Percentiles rank a stretch among this genome's conserved stretches.
Conservation (phyloP, 768 basidiomycete species). For the Lactifluus subvellereus region DNA sequence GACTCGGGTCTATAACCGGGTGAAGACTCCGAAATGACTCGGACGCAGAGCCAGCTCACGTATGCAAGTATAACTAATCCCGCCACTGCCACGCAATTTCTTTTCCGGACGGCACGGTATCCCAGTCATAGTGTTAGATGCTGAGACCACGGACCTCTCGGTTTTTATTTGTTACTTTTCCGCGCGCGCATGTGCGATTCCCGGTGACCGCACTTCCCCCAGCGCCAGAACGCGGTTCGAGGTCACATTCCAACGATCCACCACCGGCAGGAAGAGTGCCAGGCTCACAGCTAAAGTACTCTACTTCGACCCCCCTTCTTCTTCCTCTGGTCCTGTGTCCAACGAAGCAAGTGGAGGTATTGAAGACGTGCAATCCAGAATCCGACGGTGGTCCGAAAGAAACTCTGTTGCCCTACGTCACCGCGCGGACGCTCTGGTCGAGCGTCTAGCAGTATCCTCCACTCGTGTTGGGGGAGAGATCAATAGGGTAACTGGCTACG, state of each 20-base stretch:
- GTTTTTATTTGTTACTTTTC: not conserved
- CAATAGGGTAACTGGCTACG: constrained; percentile 89
- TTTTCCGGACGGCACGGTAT: too few relatives aligned
- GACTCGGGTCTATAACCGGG: too few relatives aligned
- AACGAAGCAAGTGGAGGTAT: not conserved
- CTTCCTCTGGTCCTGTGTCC: not conserved
- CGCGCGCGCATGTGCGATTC: constrained; percentile 1
- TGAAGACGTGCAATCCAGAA: constrained; percentile 9
- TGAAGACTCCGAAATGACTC: not conserved
- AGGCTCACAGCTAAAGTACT: not conserved
- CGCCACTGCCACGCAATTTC: not conserved
- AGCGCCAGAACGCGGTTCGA: constrained; percentile 1
- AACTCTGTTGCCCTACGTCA: constrained; percentile 40
- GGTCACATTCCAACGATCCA: not conserved
- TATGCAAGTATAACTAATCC: not conserved
- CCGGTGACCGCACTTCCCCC: not conserved
- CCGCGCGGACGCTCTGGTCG: constrained; percentile 54
- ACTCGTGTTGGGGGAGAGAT: constrained; percentile 71
- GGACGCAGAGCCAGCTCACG: not conserved
- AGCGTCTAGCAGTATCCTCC: constrained; percentile 51
- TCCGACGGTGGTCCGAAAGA: constrained; percentile 42
- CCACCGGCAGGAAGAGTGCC: not conserved
- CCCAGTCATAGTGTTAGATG: constrained; percentile 2
- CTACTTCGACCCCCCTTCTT: not conserved
- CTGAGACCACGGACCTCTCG: constrained; percentile 9